Evolutionary conservation across 1,139 yeast species (phyloP), one percentile per base, ranked within the genome.

Genomic region (Kurtzmaniella quercitrusa): DNA sequence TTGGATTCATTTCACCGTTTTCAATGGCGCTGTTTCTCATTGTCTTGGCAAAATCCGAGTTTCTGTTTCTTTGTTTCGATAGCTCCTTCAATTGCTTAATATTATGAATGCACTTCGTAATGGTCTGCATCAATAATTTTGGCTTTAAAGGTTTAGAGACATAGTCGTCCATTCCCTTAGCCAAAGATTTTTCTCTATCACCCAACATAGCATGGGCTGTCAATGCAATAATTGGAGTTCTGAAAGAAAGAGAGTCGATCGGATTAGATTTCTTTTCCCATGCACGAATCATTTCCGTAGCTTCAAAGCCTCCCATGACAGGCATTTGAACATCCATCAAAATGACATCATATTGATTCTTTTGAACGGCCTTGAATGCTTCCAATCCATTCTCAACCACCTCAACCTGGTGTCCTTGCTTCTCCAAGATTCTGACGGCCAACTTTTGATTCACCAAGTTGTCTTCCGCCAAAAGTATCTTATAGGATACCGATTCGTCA

Each of bases 251-350:
- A 1, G 79, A 72, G 48, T 87, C 88, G 33, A 83, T 82, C n/a
- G 88, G 88, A 49, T 83, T 81, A 42, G 82, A 75, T 62, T 84
- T 87, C 68, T 77, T 81, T 64, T 88, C 96, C 94, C 94, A 87
- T 60, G 85, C 91, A 54, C 95, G 71, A 45, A 88, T 88, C 60
- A 81, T 79, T 46, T 85, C 88, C 1, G 95, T 87, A 3, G 95
- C 95, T 59, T 88, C 95, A 60, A 88, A 88, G 0, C 96, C 96
- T 39, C 95, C 95, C 94, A 88, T 87, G 8, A 87, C 89, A 6
- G 96, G 96, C 96, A 88, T 88, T 63, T 88, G 95, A 37, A 88
- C 95, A 68, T 88, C 96, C 96, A 88, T 88, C 52, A 88, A 74
- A 14, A 88, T 88, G 41, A 85, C 93, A 58, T 88, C 95, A 60